phyloP scores from a whole-genome alignment of 2,329 filamentous ascomycete genomes.

The Neonectria hederae region DNA sequence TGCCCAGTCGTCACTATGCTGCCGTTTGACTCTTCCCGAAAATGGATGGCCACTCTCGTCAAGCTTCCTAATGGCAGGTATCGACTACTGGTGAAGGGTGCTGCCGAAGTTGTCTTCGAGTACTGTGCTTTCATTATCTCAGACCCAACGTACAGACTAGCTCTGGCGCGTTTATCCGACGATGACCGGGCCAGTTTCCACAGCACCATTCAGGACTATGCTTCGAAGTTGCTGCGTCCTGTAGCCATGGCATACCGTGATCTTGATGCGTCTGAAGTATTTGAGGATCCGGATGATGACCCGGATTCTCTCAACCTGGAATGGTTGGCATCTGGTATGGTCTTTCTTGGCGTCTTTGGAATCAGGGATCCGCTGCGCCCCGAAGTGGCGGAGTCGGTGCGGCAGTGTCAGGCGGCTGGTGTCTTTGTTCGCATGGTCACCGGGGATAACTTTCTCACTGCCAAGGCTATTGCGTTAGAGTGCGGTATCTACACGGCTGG shows the following conservation, averaged over 20 bases:
- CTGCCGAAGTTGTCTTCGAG: conserved; percentile 64
- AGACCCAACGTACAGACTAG: conserved; percentile 54
- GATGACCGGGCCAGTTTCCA: conserved; percentile 45
- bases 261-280: conserved; percentile 73
- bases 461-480: conserved; percentile 70
- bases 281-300: conserved; percentile 57
- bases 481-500: conserved; percentile 71
- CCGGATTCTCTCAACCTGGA: conserved; percentile 49
- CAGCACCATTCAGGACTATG: conserved; percentile 61
- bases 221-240: conserved; percentile 75
- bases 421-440: conserved; percentile 72
- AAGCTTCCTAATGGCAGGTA: conserved; percentile 57
- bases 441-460: conserved; percentile 62
- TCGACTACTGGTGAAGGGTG: conserved; percentile 65
- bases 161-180: conserved; percentile 43
- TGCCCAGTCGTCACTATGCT: conserved; percentile 58
- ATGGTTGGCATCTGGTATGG: conserved; percentile 67
- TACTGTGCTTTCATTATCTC: conserved; percentile 54
- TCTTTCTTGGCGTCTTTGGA: conserved; percentile 74
- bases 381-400: conserved; percentile 68
- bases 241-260: conserved; percentile 81
- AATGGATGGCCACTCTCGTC: conserved; percentile 66
- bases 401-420: conserved; percentile 68
- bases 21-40: conserved; percentile 63
- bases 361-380: conserved; percentile 71